Percentiles rank a stretch among this genome's conserved stretches.
Conservation (phyloP, 2,329 filamentous ascomycete species). For the Bipolaris victoriae region DNA sequence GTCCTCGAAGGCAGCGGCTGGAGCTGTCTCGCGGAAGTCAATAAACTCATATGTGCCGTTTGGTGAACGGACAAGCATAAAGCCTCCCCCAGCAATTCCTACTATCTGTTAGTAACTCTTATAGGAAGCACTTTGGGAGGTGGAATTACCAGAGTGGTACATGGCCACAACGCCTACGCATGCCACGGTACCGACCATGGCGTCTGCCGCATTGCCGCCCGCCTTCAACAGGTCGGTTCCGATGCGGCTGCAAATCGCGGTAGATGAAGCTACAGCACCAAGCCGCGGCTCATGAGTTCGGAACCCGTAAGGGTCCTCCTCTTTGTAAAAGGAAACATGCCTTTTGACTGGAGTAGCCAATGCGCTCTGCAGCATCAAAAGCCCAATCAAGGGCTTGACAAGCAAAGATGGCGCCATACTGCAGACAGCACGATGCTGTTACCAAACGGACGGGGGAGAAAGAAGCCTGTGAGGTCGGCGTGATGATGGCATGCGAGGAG, state of each 20-base stretch:
- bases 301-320: slow-evolving; percentile 7
- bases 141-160: slow-evolving; percentile 51
- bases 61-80: slow-evolving; percentile 77
- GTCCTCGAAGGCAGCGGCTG: slow-evolving; percentile 77
- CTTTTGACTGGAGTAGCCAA: slow-evolving; percentile 34
- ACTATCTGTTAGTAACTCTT: slow-evolving; percentile 8
- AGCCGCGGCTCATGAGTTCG: slow-evolving; percentile 34
- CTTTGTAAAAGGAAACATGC: slow-evolving; percentile 7
- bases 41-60: slow-evolving; percentile 83
- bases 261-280: slow-evolving; percentile 57
- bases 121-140: too few species aligned
- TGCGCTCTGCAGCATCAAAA: slow-evolving; percentile 37
- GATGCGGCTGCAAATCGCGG: slow-evolving; percentile 54
- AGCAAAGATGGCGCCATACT: slow-evolving; percentile 32
- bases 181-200: slow-evolving; percentile 55
- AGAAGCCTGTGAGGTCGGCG: slow-evolving; percentile 12
- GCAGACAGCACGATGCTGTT: slow-evolving; percentile 7
- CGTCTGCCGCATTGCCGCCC: slow-evolving; percentile 61
- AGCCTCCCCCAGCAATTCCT: slow-evolving; percentile 89
- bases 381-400: slow-evolving; percentile 29
- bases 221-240: slow-evolving; percentile 54
- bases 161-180: slow-evolving; percentile 58
- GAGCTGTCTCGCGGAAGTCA: slow-evolving; percentile 89
- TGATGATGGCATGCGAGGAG: slow-evolving; percentile 9
- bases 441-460: slow-evolving; percentile 16